These are phyloP conservation scores for Jaapia argillacea DNA, from an alignment of 768 basidiomycete genomes.

Conservation along the genomic window DNA sequence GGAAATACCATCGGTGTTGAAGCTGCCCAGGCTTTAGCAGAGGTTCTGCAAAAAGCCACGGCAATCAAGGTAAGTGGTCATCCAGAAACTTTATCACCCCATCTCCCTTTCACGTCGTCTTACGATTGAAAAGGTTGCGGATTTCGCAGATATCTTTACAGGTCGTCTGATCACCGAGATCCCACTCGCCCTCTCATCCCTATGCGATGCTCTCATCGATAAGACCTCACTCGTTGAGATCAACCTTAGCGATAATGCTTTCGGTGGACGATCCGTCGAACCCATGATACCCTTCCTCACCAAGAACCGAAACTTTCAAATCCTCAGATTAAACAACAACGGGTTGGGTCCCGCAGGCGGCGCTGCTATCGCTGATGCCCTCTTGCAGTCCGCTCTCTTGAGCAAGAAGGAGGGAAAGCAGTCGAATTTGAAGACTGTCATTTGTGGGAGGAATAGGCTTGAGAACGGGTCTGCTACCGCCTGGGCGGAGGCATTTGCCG, in stretches of 20 bases:
- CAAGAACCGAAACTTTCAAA: constrained; percentile 69
- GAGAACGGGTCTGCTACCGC: constrained; percentile 78
- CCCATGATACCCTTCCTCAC: constrained; percentile 88
- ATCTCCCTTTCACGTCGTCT: neutral
- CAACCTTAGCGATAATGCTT: constrained; percentile 92
- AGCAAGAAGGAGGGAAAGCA: constrained; percentile 57
- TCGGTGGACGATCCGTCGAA: constrained; percentile 90
- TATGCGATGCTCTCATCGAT: constrained; percentile 80
- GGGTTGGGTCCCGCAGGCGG: constrained; percentile 91
- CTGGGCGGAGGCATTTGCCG: constrained; percentile 86
- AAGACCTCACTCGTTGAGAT: constrained; percentile 79
- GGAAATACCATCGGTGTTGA: constrained; percentile 93
- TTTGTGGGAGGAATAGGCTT: constrained; percentile 94
- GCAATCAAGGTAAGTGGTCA: constrained; percentile 64
- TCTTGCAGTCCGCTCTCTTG: constrained; percentile 58
- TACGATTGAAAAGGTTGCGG: constrained; percentile 58
- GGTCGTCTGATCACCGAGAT: constrained; percentile 94
- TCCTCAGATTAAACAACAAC: constrained; percentile 92
- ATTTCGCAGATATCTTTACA: constrained; percentile 97
- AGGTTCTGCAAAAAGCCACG: constrained; percentile 60
- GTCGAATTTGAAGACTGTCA: constrained; percentile 68
- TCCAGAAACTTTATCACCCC: neutral
- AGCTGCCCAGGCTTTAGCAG: constrained; percentile 77
- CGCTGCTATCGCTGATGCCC: constrained; percentile 72
- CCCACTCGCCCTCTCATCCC: constrained; percentile 75